Evolutionary conservation across 345 rosid genomes (phyloP).

Genomic region (Camelina neglecta): DNA sequence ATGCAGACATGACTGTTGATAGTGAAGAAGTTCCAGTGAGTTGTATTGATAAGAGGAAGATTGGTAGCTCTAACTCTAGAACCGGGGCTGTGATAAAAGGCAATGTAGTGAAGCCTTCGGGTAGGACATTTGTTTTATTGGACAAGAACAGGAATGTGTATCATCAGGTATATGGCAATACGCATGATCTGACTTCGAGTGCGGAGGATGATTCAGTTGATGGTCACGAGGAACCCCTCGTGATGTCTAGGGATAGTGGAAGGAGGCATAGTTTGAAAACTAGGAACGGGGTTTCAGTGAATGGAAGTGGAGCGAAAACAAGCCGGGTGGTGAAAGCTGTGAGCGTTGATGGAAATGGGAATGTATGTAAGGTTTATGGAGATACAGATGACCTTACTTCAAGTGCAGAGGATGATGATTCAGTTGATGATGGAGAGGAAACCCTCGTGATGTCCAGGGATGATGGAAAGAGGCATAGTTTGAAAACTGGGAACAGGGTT

Average conservation of each 20-base stretch:
- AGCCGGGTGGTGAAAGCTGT: constrained; percentile 33
- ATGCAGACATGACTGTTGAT: constrained; percentile 50
- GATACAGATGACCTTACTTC: constrained; percentile 43
- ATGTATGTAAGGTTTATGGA: constrained; percentile 41
- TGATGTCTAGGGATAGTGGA: constrained; percentile 26
- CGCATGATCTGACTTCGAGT: constrained; percentile 43
- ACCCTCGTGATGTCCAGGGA: constrained; percentile 1
- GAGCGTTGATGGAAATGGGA: constrained; percentile 37
- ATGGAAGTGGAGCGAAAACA: constrained; percentile 22
- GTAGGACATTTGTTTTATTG: constrained; percentile 59
- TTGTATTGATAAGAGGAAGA: constrained; percentile 30
- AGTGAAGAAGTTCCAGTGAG: constrained; percentile 36
- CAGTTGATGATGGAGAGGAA: constrained; percentile 31
- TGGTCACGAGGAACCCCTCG: constrained; percentile 27
- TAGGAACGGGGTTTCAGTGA: constrained; percentile 37
- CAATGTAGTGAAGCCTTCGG: constrained; percentile 48
- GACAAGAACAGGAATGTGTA: constrained; percentile 60
- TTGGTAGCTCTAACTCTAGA: constrained; percentile 29
- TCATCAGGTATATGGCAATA: constrained; percentile 46
- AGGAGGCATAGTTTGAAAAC: not conserved
- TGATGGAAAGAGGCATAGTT: constrained; percentile 16
- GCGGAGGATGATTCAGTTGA: constrained; percentile 47
- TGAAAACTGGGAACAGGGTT: constrained; percentile 19
- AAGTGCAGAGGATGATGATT: constrained; percentile 49
- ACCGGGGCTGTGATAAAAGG: constrained; percentile 45